These are phyloP conservation scores for Didymosphaeria variabile DNA, from an alignment of 2,329 filamentous ascomycete genomes.

Conservation along the genomic window DNA sequence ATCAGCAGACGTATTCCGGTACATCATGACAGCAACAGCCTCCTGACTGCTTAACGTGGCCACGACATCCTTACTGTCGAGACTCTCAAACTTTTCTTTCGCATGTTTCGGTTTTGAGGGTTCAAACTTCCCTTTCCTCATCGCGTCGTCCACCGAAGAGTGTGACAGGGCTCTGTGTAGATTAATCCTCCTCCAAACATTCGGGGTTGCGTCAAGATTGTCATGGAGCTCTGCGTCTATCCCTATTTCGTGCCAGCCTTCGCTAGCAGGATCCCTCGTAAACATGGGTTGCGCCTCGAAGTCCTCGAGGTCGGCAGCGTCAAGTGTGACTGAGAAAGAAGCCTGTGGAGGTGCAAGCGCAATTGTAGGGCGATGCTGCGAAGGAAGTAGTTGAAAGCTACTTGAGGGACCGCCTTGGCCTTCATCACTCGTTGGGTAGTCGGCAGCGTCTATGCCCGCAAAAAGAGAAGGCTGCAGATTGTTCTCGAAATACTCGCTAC, in stretches of 20 bases:
- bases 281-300: neutral
- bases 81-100: conserved; percentile 28
- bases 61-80: conserved; percentile 24
- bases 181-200: neutral
- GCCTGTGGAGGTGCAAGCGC: neutral
- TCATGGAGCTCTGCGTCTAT: neutral
- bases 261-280: neutral
- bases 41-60: conserved; percentile 26
- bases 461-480: neutral
- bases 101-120: conserved; percentile 27
- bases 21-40: conserved; percentile 38
- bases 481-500: neutral
- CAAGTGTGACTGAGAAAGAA: neutral
- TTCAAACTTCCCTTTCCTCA: conserved; percentile 7
- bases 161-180: neutral
- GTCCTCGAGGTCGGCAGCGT: neutral
- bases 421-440: neutral
- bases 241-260: neutral
- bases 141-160: neutral
- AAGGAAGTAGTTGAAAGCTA: neutral
- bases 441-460: neutral
- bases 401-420: neutral
- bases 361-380: neutral
- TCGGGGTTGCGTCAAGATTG: neutral
- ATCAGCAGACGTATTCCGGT: conserved; percentile 25